Percentiles rank a stretch among this genome's conserved stretches.
phyloP scores from a whole-genome alignment of 83 land plant genomes.

The Isoetes engelmannii region DNA sequence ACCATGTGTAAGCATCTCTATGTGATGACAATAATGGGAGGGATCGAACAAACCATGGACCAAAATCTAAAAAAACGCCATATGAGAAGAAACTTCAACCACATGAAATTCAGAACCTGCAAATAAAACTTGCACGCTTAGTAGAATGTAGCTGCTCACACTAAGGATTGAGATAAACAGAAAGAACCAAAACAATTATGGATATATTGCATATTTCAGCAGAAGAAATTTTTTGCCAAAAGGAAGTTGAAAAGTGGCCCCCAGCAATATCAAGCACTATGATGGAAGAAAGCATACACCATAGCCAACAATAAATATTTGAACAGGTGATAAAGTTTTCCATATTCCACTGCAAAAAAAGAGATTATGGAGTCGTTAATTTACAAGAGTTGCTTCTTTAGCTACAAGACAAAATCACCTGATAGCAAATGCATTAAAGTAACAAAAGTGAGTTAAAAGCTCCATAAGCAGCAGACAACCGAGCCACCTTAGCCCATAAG shows the following conservation, averaged over 20 bases:
- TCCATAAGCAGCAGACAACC: conserved; percentile 70
- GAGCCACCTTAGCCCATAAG: conserved; percentile 74
- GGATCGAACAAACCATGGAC: conserved; percentile 68
- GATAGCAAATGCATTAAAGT: conserved; percentile 81
- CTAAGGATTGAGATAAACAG: too few relatives aligned
- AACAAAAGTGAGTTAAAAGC: conserved; percentile 70
- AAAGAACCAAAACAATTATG: not conserved
- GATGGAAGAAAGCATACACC: conserved; percentile 50
- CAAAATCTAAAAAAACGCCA: conserved; percentile 96
- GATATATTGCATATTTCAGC: not conserved
- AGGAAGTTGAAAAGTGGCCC: too few relatives aligned
- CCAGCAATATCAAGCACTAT: too few relatives aligned
- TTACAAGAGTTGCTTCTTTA: not conserved
- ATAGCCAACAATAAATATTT: conserved; percentile 81
- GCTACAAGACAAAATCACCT: conserved; percentile 39
- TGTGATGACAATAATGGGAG: not conserved
- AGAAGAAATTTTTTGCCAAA: too few relatives aligned
- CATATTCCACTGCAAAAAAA: conserved; percentile 58
- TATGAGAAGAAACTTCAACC: conserved; percentile 90
- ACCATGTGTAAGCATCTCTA: too few relatives aligned
- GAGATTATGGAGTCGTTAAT: not conserved
- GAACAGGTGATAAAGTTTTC: conserved; percentile 59
- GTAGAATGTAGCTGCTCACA: too few relatives aligned
- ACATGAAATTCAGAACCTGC: conserved; percentile 93
- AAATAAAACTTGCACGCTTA: not conserved